Conservation (phyloP, 768 basidiomycete species). For the Pulveroboletus frians region DNA sequence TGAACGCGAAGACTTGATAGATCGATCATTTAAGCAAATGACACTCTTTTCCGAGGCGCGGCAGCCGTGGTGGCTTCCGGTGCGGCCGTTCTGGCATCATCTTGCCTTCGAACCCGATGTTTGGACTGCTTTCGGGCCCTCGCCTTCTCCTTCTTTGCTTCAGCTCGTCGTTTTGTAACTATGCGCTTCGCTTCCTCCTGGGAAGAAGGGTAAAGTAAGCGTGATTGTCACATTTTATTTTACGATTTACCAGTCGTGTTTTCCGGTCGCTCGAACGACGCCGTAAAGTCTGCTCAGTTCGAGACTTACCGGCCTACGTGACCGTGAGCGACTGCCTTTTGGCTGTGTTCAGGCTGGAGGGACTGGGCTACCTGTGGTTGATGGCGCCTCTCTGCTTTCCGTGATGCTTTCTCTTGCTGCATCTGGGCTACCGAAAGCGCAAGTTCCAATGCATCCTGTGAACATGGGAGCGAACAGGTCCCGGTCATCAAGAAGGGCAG, state of each 20-base stretch:
- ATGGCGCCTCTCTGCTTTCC: slow-evolving; percentile 38
- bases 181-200: slow-evolving; percentile 41
- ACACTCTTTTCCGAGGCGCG: slow-evolving; percentile 31
- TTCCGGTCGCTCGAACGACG: slow-evolving; percentile 28
- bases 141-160: slow-evolving; percentile 37
- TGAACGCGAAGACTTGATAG: slow-evolving; percentile 17
- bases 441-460: slow-evolving; percentile 43
- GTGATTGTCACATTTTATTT: slow-evolving; percentile 6
- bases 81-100: slow-evolving; percentile 10
- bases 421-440: slow-evolving; percentile 43
- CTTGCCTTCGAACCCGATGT: slow-evolving; percentile 9
- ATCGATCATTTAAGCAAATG: slow-evolving; percentile 25
- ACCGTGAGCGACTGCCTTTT: slow-evolving; percentile 19
- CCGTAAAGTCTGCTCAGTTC: slow-evolving; percentile 24
- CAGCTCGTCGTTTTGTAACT: slow-evolving; percentile 34
- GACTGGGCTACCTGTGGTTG: slow-evolving; percentile 33
- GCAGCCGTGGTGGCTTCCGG: slow-evolving; percentile 6
- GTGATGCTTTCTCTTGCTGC: slow-evolving; percentile 42
- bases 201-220: slow-evolving; percentile 11
- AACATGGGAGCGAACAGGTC: slow-evolving; percentile 12
- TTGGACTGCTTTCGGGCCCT: slow-evolving; percentile 27
- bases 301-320: slow-evolving; percentile 27
- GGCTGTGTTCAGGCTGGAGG: slow-evolving; percentile 6
- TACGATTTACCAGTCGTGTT: slow-evolving; percentile 36
- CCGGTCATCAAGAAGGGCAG: slow-evolving; percentile 19